Conservation (phyloP, 495 filamentous ascomycete genomes). For the Hypoxylon cercidicola region DNA sequence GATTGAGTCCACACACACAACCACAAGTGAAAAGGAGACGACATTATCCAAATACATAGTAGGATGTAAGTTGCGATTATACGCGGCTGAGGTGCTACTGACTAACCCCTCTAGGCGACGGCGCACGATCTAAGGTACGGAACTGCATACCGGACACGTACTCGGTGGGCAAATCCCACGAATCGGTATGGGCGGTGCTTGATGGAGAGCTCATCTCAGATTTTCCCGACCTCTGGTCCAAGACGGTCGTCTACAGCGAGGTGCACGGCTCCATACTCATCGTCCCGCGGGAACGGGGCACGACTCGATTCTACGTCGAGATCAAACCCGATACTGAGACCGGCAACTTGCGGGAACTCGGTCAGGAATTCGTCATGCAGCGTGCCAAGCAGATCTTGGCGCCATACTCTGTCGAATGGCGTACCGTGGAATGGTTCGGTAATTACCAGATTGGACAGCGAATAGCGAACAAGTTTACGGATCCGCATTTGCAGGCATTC, state of each 20-base stretch:
- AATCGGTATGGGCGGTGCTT: slow-evolving; percentile 76
- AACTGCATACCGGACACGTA: slow-evolving; percentile 65
- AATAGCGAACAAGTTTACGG: slow-evolving; percentile 67
- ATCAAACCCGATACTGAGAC: slow-evolving; percentile 61
- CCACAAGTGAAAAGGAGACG: slow-evolving; percentile 53
- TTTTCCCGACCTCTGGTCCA: slow-evolving; percentile 78
- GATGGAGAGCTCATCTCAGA: slow-evolving; percentile 73
- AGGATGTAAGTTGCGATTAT: slow-evolving; percentile 53
- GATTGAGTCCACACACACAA: slow-evolving; percentile 53
- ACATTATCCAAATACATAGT: slow-evolving; percentile 62
- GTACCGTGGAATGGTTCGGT: slow-evolving; percentile 69
- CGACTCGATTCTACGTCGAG: slow-evolving; percentile 76
- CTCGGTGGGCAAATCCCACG: slow-evolving; percentile 67
- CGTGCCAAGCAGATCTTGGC: slow-evolving; percentile 70
- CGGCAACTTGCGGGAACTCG: slow-evolving; percentile 59
- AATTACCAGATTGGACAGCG: slow-evolving; percentile 74
- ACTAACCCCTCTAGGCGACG: slow-evolving; percentile 52
- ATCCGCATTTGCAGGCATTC: slow-evolving; percentile 66
- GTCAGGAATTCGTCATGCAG: slow-evolving; percentile 72
- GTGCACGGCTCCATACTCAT: slow-evolving; percentile 71
- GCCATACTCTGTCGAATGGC: slow-evolving; percentile 70
- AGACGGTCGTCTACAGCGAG: slow-evolving; percentile 68
- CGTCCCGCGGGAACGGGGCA: slow-evolving; percentile 73
- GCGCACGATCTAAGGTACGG: slow-evolving; percentile 64
- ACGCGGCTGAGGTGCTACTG: slow-evolving; percentile 21